Evolutionary conservation across 148 eudicot species (phyloP), one percentile per base, ranked within the genome.

Genomic region (Euryodendron excelsum): DNA sequence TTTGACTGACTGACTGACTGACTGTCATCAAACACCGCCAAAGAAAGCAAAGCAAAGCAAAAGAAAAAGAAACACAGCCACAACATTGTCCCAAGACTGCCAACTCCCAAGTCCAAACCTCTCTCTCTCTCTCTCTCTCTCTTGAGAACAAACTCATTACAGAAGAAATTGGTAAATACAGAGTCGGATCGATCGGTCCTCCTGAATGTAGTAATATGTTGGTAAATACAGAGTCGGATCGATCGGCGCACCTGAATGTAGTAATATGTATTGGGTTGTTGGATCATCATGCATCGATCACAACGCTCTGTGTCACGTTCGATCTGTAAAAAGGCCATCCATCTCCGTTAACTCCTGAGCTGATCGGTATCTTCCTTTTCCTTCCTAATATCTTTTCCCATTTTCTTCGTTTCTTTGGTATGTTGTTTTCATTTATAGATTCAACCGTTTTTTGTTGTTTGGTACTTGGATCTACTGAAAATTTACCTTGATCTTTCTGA

Each of bases 11-110:
- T n/a, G n/a, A n/a, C n/a, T n/a, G n/a, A n/a, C n/a, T n/a, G n/a
- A n/a, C 86, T 79, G 82, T 76, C 73, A 83, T 80, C 88, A 79
- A 85, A 81, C 82, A 30, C 70, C 61, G 59, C 41, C 83, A 15
- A 21, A 27, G 53, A 74, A 44, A 5, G 44, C 20, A 45, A 36
- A 72, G 27, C 70, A 61, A 62, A 63, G 37, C 66, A 61, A 81
- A 76, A 30, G 14, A 33, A 31, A 7, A 69, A 45, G 8, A 63
- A 31, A 48, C 78, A 70, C 70, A 80, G n/a, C n/a, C 25, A 78
- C 5, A 78, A 61, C 77, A 70, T 34, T 12, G n/a, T n/a, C n/a
- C n/a, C n/a, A n/a, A n/a, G n/a, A n/a, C n/a, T n/a, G n/a, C n/a
- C n/a, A n/a, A n/a, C n/a, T n/a, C n/a, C n/a, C n/a, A n/a, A n/a